Conservation (phyloP, 305 asterid species). For the Fraxinus paxiana region DNA sequence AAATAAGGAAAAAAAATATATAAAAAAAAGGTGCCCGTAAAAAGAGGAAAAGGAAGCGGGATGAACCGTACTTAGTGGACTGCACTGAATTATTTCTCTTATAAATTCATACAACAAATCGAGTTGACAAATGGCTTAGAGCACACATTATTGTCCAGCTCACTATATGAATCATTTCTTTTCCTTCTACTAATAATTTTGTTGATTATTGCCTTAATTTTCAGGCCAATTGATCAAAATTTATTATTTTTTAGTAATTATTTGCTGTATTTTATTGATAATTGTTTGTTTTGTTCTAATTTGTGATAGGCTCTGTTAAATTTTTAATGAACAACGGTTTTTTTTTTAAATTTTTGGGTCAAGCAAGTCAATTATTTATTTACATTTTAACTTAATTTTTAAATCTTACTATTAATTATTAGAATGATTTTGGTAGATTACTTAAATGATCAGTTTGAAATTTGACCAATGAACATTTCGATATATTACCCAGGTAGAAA, state of each 20-base stretch:
- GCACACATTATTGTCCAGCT: not conserved
- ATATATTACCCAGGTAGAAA: too few species aligned
- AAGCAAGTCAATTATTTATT: too few species aligned
- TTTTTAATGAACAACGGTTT: too few species aligned
- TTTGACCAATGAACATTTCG: not conserved
- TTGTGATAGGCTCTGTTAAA: not conserved
- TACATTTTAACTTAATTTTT: too few species aligned
- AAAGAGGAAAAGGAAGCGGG: not conserved
- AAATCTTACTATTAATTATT: too few species aligned
- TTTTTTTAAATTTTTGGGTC: too few species aligned
- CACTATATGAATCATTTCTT: not conserved
- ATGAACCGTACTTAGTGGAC: not conserved
- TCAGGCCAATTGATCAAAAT: not conserved
- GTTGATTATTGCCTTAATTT: not conserved
- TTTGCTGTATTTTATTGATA: not conserved
- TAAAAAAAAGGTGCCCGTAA: not conserved
- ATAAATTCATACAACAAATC: not conserved
- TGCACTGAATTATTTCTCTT: not conserved
- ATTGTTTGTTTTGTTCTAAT: not conserved
- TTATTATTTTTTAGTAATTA: too few species aligned
- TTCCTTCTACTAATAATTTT: too few species aligned
- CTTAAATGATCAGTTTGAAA: not conserved
- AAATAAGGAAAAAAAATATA: too few species aligned
- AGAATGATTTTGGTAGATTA: not conserved
- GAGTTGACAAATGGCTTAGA: not conserved